Conservation (phyloP, 2,329 filamentous ascomycete species). For the Colletotrichum cordylinicola region DNA sequence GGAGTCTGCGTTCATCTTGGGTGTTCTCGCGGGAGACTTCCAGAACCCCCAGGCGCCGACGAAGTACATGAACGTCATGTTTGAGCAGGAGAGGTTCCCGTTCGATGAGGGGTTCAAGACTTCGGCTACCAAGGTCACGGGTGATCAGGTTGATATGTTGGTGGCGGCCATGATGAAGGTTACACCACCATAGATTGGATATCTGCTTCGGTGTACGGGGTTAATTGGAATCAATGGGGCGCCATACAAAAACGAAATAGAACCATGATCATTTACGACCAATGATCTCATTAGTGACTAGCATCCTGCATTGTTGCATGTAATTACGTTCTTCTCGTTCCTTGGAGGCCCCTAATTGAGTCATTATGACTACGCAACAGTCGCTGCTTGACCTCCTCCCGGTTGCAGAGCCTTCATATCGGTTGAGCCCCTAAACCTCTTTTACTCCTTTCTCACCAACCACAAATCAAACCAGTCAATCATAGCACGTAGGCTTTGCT, state of each 20-base stretch:
- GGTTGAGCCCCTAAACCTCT: too few relatives aligned
- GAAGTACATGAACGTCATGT: neutral
- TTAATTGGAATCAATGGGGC: neutral
- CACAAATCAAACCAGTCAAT: slow-evolving; percentile 34
- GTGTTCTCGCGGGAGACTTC: neutral
- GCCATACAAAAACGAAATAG: neutral
- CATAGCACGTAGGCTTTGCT: slow-evolving; percentile 32
- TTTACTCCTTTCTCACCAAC: slow-evolving; percentile 16
- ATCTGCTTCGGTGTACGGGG: neutral
- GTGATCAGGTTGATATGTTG: neutral
- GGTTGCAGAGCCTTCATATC: too few relatives aligned
- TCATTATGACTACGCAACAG: too few relatives aligned
- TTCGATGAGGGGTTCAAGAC: neutral
- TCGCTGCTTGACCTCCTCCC: too few relatives aligned
- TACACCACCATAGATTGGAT: neutral
- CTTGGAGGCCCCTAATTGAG: too few relatives aligned
- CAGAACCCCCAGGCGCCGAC: neutral
- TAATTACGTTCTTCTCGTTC: too few relatives aligned
- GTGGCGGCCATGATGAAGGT: neutral
- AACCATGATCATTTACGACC: neutral
- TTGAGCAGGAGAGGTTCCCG: neutral
- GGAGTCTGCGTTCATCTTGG: neutral
- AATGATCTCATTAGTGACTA: neutral
- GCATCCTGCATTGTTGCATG: too few relatives aligned
- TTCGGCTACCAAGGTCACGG: neutral